These are phyloP conservation scores for Pythium sukuiense DNA, from an alignment of 352 stramenopile species.

Conservation along the genomic window DNA sequence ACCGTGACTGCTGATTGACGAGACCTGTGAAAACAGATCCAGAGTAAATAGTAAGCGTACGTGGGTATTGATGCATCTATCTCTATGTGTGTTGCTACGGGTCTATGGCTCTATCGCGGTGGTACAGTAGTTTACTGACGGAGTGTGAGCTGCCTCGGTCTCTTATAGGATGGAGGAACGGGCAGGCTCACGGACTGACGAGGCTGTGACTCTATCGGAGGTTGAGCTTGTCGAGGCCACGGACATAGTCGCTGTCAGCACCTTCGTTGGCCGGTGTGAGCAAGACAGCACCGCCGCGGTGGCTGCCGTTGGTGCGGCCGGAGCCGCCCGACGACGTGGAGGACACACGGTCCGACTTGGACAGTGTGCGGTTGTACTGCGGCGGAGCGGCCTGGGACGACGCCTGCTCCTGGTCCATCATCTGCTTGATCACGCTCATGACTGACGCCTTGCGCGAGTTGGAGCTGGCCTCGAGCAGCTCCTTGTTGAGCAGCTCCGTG, in stretches of 20 bases:
- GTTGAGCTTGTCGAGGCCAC: neutral
- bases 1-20: neutral
- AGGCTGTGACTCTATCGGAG: neutral
- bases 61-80: conserved; percentile 6
- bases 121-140: neutral
- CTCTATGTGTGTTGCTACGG: neutral
- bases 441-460: conserved; percentile 41
- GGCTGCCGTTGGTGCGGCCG: neutral
- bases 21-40: conserved; percentile 1
- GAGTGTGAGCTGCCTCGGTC: neutral
- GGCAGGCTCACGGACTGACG: neutral
- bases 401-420: conserved; percentile 47
- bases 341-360: neutral
- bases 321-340: neutral
- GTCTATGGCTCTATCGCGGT: conserved; percentile 3
- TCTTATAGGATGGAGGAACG: neutral
- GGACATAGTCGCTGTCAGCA: neutral
- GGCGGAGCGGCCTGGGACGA: neutral
- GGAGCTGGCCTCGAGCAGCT: conserved; percentile 32
- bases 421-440: conserved; percentile 52
- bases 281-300: conserved; percentile 16
- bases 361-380: neutral
- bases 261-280: neutral
- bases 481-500: conserved; percentile 41
- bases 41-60: conserved; percentile 6